phyloP scores from a whole-genome alignment of 78 protist genomes.

The Mantamonas sphyraenae region DNA sequence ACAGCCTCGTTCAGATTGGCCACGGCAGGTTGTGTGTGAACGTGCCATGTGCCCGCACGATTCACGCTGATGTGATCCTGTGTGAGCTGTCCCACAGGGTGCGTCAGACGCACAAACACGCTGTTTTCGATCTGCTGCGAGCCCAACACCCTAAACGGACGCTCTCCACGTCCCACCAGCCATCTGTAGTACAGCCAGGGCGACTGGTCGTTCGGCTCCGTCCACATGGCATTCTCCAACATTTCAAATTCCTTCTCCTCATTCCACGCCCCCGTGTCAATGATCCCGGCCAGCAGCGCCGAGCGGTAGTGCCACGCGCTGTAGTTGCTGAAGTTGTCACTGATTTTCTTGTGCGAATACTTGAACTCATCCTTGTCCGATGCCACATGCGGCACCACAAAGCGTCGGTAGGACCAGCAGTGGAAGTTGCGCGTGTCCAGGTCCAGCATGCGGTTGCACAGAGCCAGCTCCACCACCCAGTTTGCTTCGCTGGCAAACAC shows the following conservation, averaged over 20 bases:
- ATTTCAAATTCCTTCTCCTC: conserved; percentile 56
- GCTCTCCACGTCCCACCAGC: too few relatives aligned
- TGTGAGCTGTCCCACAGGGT: too few relatives aligned
- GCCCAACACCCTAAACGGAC: too few relatives aligned
- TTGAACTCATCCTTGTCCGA: conserved; percentile 34
- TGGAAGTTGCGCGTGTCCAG: conserved; percentile 83
- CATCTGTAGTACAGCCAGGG: conserved; percentile 85
- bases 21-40: too few relatives aligned
- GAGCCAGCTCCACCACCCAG: conserved; percentile 44
- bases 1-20: too few relatives aligned
- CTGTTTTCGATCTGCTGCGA: too few relatives aligned
- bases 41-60: too few relatives aligned
- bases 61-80: too few relatives aligned
- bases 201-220: conserved; percentile 85
- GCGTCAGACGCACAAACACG: too few relatives aligned
- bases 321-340: conserved; percentile 82
- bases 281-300: conserved; percentile 21
- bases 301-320: conserved; percentile 91
- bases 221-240: conserved; percentile 67
- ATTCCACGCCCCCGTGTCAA: background rate
- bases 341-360: conserved; percentile 46
- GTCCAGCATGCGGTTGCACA: conserved; percentile 46
- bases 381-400: conserved; percentile 12
- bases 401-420: conserved; percentile 78
- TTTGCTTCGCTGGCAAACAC: background rate